Conservation (phyloP, 1,284 basidiomycete genomes). For the Tylopilus sp. region DNA sequence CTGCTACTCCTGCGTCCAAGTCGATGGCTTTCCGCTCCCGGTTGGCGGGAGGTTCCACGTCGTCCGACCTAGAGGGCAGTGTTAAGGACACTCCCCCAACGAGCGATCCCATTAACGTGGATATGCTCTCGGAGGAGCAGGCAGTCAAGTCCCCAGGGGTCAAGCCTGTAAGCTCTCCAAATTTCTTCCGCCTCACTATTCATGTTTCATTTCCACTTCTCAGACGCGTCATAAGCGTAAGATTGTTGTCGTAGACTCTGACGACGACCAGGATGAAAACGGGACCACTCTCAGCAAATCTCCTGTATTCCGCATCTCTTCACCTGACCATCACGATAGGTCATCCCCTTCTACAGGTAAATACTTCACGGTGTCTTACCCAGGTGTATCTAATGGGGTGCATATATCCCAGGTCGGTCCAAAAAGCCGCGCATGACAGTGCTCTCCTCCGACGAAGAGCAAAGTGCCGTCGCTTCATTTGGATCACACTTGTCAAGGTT, state of each 20-base stretch:
- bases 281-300: slow-evolving; percentile 11
- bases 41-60: slow-evolving; percentile 40
- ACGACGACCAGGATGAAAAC: slow-evolving; percentile 54
- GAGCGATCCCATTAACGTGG: slow-evolving; percentile 71
- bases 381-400: slow-evolving; percentile 10
- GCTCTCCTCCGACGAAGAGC: slow-evolving; percentile 42
- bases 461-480: slow-evolving; percentile 44
- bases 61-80: slow-evolving; percentile 50
- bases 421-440: slow-evolving; percentile 55
- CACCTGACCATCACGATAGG: slow-evolving; percentile 21
- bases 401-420: slow-evolving; percentile 28
- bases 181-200: not conserved
- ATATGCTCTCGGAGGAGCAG: slow-evolving; percentile 57
- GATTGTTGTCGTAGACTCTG: slow-evolving; percentile 63
- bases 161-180: slow-evolving; percentile 14
- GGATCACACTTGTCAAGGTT: slow-evolving; percentile 58
- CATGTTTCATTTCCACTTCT: slow-evolving; percentile 1
- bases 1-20: slow-evolving; percentile 38
- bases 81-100: slow-evolving; percentile 62
- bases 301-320: slow-evolving; percentile 25
- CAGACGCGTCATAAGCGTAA: slow-evolving; percentile 58
- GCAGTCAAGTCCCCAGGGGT: slow-evolving; percentile 26
- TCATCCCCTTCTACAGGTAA: slow-evolving; percentile 30
- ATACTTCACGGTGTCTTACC: slow-evolving; percentile 18
- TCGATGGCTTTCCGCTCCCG: slow-evolving; percentile 24